Percentiles rank a stretch among this genome's conserved stretches.
Evolutionary conservation across 441 rosid genomes (phyloP).

Genomic region (Manihot esculenta): DNA sequence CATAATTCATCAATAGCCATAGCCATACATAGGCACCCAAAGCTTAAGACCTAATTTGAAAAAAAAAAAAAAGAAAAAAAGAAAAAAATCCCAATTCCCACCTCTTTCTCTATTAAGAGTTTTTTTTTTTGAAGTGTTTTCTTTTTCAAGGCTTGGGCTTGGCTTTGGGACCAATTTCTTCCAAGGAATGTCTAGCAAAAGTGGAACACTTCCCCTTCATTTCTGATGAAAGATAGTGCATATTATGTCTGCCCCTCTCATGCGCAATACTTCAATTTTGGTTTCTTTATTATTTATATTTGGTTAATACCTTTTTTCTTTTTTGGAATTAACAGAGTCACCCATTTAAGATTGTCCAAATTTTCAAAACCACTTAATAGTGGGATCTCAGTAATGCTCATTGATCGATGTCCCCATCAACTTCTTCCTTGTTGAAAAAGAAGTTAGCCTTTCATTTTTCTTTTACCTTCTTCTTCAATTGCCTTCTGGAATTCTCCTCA

Average conservation of each 20-base stretch:
- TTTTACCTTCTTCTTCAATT: neutral
- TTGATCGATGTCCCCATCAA: constrained; percentile 12
- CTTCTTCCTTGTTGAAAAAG: neutral
- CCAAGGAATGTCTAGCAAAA: constrained; percentile 40
- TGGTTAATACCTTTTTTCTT: neutral
- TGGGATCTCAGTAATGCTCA: constrained; percentile 17
- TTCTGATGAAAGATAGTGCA: constrained; percentile 30
- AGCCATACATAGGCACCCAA: too few relatives aligned
- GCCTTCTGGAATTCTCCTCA: neutral
- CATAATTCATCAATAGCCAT: constrained; percentile 26
- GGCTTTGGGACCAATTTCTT: constrained; percentile 38
- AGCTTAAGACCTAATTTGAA: too few relatives aligned
- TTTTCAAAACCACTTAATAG: constrained; percentile 9
- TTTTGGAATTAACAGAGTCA: neutral
- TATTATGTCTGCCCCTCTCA: constrained; percentile 28
- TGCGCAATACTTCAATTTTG: constrained; percentile 7
- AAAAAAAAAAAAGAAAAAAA: too few relatives aligned
- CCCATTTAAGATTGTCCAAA: neutral
- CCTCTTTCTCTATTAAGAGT: constrained; percentile 1
- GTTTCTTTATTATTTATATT: neutral
- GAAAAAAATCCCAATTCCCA: neutral
- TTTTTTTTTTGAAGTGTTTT: constrained; percentile 33
- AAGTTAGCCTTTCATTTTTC: constrained; percentile 6
- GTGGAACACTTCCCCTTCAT: constrained; percentile 38
- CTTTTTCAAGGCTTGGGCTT: neutral